Evolutionary conservation across 352 stramenopile species (phyloP).

Genomic region (Elongisporangium senticosum): DNA sequence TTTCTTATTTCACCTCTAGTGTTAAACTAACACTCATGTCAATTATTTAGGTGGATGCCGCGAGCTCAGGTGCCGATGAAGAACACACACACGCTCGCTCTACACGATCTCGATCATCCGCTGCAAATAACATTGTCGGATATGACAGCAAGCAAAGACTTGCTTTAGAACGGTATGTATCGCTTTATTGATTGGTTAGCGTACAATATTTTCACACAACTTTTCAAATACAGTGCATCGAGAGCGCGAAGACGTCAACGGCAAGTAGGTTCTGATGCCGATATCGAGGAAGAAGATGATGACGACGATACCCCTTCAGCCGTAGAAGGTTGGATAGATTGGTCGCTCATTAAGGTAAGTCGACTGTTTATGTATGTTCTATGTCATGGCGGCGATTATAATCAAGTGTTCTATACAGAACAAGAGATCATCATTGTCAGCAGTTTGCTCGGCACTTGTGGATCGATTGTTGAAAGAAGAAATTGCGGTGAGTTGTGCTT

Average conservation of each 20-base stretch:
- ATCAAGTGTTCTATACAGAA: slow-evolving; percentile 6
- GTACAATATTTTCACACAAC: not conserved
- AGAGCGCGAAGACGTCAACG: slow-evolving; percentile 51
- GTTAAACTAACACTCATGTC: not conserved
- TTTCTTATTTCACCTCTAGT: not conserved
- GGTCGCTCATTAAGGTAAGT: slow-evolving; percentile 46
- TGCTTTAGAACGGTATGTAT: slow-evolving; percentile 50
- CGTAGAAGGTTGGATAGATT: slow-evolving; percentile 59
- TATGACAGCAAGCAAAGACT: slow-evolving; percentile 36
- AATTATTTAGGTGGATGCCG: slow-evolving; percentile 5
- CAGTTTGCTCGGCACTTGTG: slow-evolving; percentile 56
- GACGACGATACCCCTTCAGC: slow-evolving; percentile 17
- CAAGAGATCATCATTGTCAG: slow-evolving; percentile 32
- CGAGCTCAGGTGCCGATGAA: slow-evolving; percentile 7
- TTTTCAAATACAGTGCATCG: slow-evolving; percentile 40
- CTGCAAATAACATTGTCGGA: not conserved
- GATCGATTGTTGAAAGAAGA: slow-evolving; percentile 69
- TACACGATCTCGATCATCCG: slow-evolving; percentile 8
- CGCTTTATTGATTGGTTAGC: slow-evolving; percentile 1
- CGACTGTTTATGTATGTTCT: not conserved
- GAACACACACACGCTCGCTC: slow-evolving; percentile 1
- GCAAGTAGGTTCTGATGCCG: slow-evolving; percentile 32
- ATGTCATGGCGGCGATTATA: not conserved
- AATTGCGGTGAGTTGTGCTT: slow-evolving; percentile 41
- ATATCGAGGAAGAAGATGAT: slow-evolving; percentile 29